phyloP scores from a whole-genome alignment of 1,284 basidiomycete species.

The Naganishia albida region DNA sequence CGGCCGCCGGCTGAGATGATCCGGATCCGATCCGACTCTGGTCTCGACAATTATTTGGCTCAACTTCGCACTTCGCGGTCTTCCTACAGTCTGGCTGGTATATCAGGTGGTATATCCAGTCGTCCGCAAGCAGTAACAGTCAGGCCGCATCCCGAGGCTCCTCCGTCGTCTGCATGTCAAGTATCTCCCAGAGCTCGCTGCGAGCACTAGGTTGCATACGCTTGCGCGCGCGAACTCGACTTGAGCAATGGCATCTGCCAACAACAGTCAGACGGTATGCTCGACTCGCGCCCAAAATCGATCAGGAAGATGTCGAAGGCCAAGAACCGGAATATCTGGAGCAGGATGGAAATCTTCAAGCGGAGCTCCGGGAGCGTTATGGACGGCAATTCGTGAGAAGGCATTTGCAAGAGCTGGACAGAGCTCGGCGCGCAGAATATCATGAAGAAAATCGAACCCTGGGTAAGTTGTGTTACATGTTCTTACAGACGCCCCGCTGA shows the following conservation, averaged over 20 bases:
- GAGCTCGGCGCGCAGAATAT: background rate
- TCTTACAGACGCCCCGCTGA: background rate
- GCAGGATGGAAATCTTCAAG: background rate
- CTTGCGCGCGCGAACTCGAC: constrained; percentile 11
- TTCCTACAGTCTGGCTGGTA: background rate
- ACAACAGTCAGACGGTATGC: background rate
- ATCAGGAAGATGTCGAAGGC: background rate
- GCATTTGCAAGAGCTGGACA: constrained; percentile 16
- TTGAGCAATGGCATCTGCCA: too few species aligned
- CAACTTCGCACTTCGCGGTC: too few species aligned
- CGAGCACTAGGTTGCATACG: constrained; percentile 24
- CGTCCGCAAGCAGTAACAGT: too few species aligned
- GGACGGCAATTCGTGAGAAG: constrained; percentile 17
- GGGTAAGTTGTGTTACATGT: background rate
- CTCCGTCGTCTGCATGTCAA: constrained; percentile 5
- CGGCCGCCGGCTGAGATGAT: constrained; percentile 4
- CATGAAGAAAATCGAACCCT: background rate
- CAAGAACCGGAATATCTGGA: background rate
- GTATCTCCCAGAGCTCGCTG: constrained; percentile 25
- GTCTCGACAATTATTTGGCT: background rate
- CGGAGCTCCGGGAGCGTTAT: background rate
- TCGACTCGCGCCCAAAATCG: constrained; percentile 9
- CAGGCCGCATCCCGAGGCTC: background rate
- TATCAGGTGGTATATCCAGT: background rate
- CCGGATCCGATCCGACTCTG: background rate